Conservation (phyloP, 179 eudicot genomes). For the Actinidia arguta region DNA sequence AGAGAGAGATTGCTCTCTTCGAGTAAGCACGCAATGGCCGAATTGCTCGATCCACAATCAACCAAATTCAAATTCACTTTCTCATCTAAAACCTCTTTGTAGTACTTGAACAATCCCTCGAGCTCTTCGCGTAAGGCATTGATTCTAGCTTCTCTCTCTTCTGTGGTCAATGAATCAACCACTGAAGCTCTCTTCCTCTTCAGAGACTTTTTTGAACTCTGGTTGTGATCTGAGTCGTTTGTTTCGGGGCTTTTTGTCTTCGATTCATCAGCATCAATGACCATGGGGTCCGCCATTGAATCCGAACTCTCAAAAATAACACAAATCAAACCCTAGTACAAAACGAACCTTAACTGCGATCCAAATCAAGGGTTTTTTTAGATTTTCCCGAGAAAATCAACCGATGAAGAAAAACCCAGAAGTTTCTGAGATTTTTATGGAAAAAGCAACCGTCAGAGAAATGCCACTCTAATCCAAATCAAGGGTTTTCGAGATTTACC, state of each 20-base stretch:
- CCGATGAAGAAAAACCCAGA: background rate
- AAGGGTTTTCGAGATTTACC: conserved; percentile 3
- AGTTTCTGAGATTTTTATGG: too few relatives aligned
- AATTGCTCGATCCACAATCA: conserved; percentile 32
- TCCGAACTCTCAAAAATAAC: background rate
- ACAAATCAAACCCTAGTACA: too few relatives aligned
- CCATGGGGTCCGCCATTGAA: conserved; percentile 55
- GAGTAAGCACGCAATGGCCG: conserved; percentile 67
- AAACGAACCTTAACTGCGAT: too few relatives aligned
- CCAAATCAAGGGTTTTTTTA: too few relatives aligned
- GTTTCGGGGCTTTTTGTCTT: conserved; percentile 11
- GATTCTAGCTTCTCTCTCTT: conserved; percentile 59
- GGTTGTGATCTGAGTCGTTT: background rate
- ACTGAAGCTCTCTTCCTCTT: conserved; percentile 63
- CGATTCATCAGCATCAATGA: conserved; percentile 33
- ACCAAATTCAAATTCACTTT: conserved; percentile 26
- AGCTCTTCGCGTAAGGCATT: conserved; percentile 51
- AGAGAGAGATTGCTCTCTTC: conserved; percentile 77
- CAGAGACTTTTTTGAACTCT: conserved; percentile 33
- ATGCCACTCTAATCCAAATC: conserved; percentile 6
- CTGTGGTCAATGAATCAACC: conserved; percentile 24
- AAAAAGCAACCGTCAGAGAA: background rate
- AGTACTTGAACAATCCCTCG: conserved; percentile 57
- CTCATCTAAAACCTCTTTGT: conserved; percentile 43
- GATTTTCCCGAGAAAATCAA: too few relatives aligned